These are phyloP conservation scores for Colletotrichum shisoi DNA, from an alignment of 2,329 filamentous ascomycete species.

Conservation along the genomic window DNA sequence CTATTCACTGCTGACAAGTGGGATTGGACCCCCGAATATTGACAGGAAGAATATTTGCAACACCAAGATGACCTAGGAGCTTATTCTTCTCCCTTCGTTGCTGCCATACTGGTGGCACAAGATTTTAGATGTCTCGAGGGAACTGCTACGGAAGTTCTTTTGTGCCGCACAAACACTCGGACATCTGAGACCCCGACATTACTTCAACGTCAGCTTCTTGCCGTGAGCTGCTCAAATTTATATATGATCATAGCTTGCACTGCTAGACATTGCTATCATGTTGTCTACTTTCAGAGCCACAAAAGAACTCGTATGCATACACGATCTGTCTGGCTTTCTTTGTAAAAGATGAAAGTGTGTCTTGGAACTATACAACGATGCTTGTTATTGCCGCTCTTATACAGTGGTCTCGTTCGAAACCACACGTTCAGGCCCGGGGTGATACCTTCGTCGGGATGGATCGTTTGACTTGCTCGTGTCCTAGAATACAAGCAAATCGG, in stretches of 20 bases:
- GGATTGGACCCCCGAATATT: conserved; percentile 66
- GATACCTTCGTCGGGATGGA: not conserved
- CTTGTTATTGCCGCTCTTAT: not conserved
- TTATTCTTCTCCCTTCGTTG: not conserved
- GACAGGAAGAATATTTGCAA: not conserved
- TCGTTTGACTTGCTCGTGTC: not conserved
- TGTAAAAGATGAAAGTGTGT: not conserved
- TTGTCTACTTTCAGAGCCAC: no score
- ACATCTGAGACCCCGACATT: no score
- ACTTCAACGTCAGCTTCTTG: no score
- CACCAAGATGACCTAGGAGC: not conserved
- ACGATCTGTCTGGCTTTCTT: not conserved
- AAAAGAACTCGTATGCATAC: not conserved
- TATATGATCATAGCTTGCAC: no score
- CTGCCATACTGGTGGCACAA: not conserved
- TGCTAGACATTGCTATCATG: no score
- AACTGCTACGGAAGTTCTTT: not conserved
- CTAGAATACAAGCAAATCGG: not conserved
- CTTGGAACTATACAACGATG: not conserved
- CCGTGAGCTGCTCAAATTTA: no score
- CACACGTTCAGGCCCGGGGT: not conserved
- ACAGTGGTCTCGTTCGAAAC: not conserved
- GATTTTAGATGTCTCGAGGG: no score
- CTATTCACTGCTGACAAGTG: conserved; percentile 66
- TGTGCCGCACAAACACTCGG: not conserved